Percentiles rank a stretch among this genome's conserved stretches.
phyloP scores from a whole-genome alignment of 108 stramenopile species.

The Cafeteria roenbergensis region DNA sequence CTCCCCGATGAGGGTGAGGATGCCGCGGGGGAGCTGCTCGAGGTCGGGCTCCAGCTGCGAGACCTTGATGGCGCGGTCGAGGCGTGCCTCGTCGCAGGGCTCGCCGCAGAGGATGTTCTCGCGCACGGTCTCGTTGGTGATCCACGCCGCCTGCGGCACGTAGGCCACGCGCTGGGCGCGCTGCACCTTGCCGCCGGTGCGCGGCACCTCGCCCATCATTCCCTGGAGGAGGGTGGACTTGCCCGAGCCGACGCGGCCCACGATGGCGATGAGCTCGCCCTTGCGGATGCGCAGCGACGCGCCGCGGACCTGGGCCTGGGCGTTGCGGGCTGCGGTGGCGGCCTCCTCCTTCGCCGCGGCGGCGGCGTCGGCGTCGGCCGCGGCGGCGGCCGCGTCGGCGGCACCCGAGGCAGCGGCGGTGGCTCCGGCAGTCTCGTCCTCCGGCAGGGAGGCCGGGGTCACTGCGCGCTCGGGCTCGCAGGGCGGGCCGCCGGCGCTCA shows the following conservation, averaged over 20 bases:
- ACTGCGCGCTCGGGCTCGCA: too few species aligned
- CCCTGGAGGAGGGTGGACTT: constrained; percentile 53
- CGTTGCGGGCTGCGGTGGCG: too few species aligned
- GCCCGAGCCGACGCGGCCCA: constrained; percentile 73
- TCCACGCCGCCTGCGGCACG: constrained; percentile 43
- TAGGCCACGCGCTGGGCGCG: constrained; percentile 31
- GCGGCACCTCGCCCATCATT: constrained; percentile 42
- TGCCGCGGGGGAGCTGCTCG: constrained; percentile 20
- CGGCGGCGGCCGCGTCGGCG: too few species aligned
- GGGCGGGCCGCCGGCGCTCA: too few species aligned
- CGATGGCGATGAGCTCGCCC: constrained; percentile 69
- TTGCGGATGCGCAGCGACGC: constrained; percentile 42
- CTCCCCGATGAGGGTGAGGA: constrained; percentile 43
- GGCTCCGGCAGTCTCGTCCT: too few species aligned
- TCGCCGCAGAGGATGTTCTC: constrained; percentile 39
- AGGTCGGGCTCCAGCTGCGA: constrained; percentile 23
- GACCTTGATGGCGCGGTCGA: constrained; percentile 18
- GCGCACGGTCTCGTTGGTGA: constrained; percentile 19
- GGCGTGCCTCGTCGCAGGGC: constrained; percentile 26
- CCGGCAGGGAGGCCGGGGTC: too few species aligned
- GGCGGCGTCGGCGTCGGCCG: too few species aligned
- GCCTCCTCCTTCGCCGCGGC: too few species aligned
- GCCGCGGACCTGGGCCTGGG: too few species aligned
- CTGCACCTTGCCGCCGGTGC: constrained; percentile 17
- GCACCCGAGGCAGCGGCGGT: too few species aligned